These are phyloP conservation scores for Allium sativum DNA, from an alignment of 106 monocot genomes.

Conservation along the genomic window DNA sequence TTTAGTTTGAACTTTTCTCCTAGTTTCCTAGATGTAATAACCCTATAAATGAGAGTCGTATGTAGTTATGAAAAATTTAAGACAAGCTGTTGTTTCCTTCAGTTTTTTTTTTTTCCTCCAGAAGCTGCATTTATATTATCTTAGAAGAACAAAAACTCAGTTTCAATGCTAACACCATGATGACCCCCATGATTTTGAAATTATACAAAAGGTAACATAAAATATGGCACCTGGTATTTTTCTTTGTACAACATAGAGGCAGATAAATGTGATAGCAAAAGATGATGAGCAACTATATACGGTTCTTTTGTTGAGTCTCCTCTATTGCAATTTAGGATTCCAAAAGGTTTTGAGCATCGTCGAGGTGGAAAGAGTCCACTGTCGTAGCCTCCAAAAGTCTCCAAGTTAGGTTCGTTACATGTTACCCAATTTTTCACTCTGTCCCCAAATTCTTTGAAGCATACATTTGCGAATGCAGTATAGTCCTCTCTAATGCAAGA, in stretches of 20 bases:
- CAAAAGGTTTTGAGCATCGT: slow-evolving; percentile 35
- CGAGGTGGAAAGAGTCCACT: slow-evolving; percentile 17
- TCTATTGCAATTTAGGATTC: slow-evolving; percentile 7
- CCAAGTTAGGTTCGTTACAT: slow-evolving; percentile 42
- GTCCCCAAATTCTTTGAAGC: slow-evolving; percentile 53
- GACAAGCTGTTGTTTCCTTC: no score
- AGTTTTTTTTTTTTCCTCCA: no score
- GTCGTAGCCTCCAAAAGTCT: slow-evolving; percentile 20
- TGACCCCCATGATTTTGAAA: no score
- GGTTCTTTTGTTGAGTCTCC: slow-evolving; percentile 22
- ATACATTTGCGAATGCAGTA: slow-evolving; percentile 35
- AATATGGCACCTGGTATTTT: slow-evolving; percentile 11
- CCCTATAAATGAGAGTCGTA: no score
- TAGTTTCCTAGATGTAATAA: no score
- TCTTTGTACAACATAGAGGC: slow-evolving; percentile 16
- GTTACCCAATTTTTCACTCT: slow-evolving; percentile 48
- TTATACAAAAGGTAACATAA: not conserved
- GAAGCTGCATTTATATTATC: no score
- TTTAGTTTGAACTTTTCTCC: no score
- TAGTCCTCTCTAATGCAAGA: slow-evolving; percentile 36
- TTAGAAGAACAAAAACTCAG: no score
- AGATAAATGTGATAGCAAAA: slow-evolving; percentile 16
- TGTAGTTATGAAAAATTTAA: no score
- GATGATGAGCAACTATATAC: slow-evolving; percentile 12
- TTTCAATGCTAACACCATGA: no score